Evolutionary conservation across 108 stramenopile genomes (phyloP).

Genomic region (Conticribra guillardii): DNA sequence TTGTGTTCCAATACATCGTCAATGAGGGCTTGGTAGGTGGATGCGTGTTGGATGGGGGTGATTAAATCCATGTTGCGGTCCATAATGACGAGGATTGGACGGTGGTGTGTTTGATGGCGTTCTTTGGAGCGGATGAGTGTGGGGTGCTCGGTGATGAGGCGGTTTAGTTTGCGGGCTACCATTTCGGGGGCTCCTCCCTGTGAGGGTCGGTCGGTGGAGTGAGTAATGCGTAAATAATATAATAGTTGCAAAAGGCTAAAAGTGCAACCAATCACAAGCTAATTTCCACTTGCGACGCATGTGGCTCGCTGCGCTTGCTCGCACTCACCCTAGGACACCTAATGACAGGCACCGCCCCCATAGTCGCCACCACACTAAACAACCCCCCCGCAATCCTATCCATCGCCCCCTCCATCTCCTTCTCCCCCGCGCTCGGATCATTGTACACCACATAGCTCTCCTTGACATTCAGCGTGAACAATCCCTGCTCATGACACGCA

Average conservation of each 20-base stretch:
- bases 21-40: slow-evolving; percentile 96
- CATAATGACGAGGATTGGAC: slow-evolving; percentile 94
- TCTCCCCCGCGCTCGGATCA: slow-evolving; percentile 81
- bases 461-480: slow-evolving; percentile 85
- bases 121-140: slow-evolving; percentile 53
- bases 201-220: neutral
- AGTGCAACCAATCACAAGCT: too few species aligned
- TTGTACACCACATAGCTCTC: slow-evolving; percentile 90
- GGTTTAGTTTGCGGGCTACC: slow-evolving; percentile 91
- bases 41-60: slow-evolving; percentile 91
- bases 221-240: too few species aligned
- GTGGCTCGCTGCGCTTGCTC: too few species aligned
- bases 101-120: slow-evolving; percentile 37
- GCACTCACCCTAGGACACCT: slow-evolving; percentile 86
- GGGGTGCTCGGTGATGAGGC: slow-evolving; percentile 86
- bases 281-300: too few species aligned
- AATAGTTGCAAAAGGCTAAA: too few species aligned
- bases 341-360: slow-evolving; percentile 90
- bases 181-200: slow-evolving; percentile 96
- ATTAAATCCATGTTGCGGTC: slow-evolving; percentile 95
- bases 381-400: slow-evolving; percentile 85
- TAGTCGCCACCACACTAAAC: slow-evolving; percentile 90
- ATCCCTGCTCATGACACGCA: slow-evolving; percentile 86
- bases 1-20: slow-evolving; percentile 92
- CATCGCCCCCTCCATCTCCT: slow-evolving; percentile 86